Percentiles rank a stretch among this genome's conserved stretches.
Evolutionary conservation across 208 protist genomes (phyloP).

Genomic region (Tetramitus jugosus): DNA sequence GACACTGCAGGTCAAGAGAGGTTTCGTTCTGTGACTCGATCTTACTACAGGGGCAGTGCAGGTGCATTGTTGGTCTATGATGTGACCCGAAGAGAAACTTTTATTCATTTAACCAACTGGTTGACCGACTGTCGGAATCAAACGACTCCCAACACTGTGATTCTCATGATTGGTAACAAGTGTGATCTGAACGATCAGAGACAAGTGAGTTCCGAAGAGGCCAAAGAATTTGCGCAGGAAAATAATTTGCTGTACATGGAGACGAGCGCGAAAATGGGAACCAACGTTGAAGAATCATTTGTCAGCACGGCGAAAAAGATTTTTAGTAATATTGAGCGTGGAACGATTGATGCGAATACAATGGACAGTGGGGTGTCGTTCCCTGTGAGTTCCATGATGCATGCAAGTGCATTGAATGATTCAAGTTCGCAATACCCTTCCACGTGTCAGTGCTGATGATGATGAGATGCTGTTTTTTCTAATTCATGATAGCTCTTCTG

Average conservation of each 20-base stretch:
- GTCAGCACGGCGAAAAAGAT: conserved; percentile 17
- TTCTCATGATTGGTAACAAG: conserved; percentile 30
- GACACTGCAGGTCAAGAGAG: no score
- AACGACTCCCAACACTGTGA: no score
- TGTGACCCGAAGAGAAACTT: conserved; percentile 90
- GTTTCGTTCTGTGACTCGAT: no score
- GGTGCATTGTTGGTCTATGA: conserved; percentile 97
- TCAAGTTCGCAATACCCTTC: no score
- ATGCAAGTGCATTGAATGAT: no score
- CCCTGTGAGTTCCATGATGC: no score
- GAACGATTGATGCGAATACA: no score
- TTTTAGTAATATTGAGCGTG: no score
- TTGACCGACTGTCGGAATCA: conserved; percentile 88
- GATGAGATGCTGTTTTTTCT: no score
- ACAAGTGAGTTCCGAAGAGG: conserved; percentile 41
- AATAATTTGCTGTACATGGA: conserved; percentile 10
- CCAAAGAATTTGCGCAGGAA: conserved; percentile 16
- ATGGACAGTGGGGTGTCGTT: no score
- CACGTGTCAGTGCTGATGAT: no score
- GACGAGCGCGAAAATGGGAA: conserved; percentile 14
- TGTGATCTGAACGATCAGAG: conserved; percentile 26
- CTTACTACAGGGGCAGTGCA: conserved; percentile 96
- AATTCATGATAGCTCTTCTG: no score
- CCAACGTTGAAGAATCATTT: conserved; percentile 23
- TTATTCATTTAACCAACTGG: conserved; percentile 90